phyloP scores from a whole-genome alignment of 495 filamentous ascomycete genomes.

The Xylaria cubensis region DNA sequence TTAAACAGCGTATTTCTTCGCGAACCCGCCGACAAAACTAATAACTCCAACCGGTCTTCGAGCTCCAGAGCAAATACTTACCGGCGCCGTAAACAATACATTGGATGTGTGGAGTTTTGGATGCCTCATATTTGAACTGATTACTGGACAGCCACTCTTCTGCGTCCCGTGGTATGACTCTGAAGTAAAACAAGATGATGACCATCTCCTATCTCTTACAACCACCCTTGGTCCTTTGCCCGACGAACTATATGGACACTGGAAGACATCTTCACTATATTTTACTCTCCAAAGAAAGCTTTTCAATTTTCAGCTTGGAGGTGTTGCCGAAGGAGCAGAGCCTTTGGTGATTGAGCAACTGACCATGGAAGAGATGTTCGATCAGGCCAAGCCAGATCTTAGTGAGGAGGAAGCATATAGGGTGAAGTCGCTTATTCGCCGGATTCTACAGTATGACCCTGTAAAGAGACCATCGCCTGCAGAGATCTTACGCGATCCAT shows the following conservation, averaged over 20 bases:
- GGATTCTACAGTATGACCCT: constrained; percentile 8
- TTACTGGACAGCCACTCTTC: neutral
- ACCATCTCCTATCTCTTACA: neutral
- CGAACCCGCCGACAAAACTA: neutral
- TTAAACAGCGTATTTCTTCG: neutral
- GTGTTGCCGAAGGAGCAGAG: neutral
- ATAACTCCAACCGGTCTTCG: neutral
- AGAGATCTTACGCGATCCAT: neutral
- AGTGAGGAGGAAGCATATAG: neutral
- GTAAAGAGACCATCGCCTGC: neutral
- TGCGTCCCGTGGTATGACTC: neutral
- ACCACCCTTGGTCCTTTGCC: neutral
- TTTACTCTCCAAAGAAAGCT: neutral
- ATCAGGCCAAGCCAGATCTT: neutral
- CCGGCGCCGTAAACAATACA: neutral
- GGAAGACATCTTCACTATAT: neutral
- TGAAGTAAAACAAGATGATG: neutral
- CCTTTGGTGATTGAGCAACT: neutral
- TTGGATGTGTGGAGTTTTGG: constrained; percentile 9
- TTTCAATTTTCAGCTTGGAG: neutral
- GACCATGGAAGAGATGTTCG: neutral
- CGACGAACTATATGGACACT: neutral
- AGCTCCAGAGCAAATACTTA: neutral
- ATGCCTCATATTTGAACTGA: neutral
- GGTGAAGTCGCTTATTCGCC: constrained; percentile 3